Conservation (phyloP, 2,329 filamentous ascomycete species). For the Paecilomyces sp. region DNA sequence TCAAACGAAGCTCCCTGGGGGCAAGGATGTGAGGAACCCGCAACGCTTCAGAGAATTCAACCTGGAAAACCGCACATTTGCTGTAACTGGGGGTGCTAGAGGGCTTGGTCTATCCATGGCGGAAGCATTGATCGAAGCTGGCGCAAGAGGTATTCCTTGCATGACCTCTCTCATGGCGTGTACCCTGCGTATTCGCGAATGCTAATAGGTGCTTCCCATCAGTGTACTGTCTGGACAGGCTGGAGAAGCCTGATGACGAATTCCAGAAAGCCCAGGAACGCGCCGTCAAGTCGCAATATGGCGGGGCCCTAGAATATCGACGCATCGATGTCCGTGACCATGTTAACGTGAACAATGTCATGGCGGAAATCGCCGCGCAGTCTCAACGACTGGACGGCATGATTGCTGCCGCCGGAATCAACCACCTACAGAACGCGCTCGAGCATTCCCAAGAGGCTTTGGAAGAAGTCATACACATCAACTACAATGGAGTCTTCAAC, state of each 20-base stretch:
- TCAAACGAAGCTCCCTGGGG: conserved; percentile 21
- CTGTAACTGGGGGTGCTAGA: conserved; percentile 37
- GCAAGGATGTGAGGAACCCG: conserved; percentile 14
- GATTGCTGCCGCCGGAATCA: conserved; percentile 37
- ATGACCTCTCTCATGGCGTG: background rate
- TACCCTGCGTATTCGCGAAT: background rate
- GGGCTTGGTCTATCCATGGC: conserved; percentile 40
- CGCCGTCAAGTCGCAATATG: conserved; percentile 23
- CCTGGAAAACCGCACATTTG: conserved; percentile 32
- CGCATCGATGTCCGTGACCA: conserved; percentile 41
- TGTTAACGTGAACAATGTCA: conserved; percentile 25
- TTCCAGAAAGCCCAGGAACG: conserved; percentile 34
- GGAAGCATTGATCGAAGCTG: conserved; percentile 41
- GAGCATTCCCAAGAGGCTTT: conserved; percentile 34
- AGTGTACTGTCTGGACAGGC: conserved; percentile 44
- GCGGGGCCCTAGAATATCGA: conserved; percentile 38
- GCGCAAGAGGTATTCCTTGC: conserved; percentile 33
- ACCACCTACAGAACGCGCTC: conserved; percentile 34
- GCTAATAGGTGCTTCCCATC: background rate
- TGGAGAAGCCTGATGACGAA: conserved; percentile 35
- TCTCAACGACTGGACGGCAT: conserved; percentile 33
- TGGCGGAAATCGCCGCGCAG: conserved; percentile 26
- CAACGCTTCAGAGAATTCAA: conserved; percentile 38
- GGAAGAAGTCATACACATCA: conserved; percentile 40
- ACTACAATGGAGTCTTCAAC: conserved; percentile 45